Percentiles rank a stretch among this genome's conserved stretches.
These are phyloP conservation scores for Phycomyces blakesleeanus DNA, from an alignment of 192 early-diverging fungal genomes.

Conservation along the genomic window DNA sequence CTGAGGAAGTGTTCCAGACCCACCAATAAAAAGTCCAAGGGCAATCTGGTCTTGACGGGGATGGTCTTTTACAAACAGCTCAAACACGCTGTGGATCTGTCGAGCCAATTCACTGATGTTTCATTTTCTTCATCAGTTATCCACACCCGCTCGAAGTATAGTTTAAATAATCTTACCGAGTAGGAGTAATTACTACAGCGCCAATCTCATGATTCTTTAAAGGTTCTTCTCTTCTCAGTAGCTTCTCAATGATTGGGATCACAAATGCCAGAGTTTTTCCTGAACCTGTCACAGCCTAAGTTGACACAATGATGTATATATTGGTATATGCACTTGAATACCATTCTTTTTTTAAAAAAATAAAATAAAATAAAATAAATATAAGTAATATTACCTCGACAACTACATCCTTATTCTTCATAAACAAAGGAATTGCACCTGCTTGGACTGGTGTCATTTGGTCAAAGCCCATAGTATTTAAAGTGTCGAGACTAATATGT, in stretches of 20 bases:
- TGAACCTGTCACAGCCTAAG: conserved; percentile 88
- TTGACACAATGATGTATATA: too few species aligned
- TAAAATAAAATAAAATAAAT: not conserved
- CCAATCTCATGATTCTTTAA: conserved; percentile 77
- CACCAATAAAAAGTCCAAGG: conserved; percentile 73
- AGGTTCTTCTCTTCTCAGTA: conserved; percentile 55
- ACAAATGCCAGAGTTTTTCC: conserved; percentile 94
- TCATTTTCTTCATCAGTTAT: too few species aligned
- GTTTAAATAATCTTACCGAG: conserved; percentile 38
- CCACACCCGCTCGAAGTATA: too few species aligned
- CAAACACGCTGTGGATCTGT: conserved; percentile 78
- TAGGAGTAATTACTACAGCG: conserved; percentile 85
- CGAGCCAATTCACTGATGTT: conserved; percentile 72
- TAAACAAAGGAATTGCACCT: conserved; percentile 84
- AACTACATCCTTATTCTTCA: conserved; percentile 92
- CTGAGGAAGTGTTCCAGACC: conserved; percentile 53
- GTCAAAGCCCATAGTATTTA: conserved; percentile 68
- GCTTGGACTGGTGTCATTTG: conserved; percentile 95
- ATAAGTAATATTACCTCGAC: conserved; percentile 60
- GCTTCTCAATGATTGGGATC: conserved; percentile 88
- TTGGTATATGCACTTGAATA: too few species aligned
- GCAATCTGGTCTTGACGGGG: conserved; percentile 30
- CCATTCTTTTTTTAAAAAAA: too few species aligned
- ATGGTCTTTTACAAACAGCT: conserved; percentile 53
- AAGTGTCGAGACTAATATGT: conserved; percentile 47